Percentiles rank a stretch among this genome's conserved stretches.
Evolutionary conservation across 805 yeast species (phyloP).

Genomic region (Ogataea henricii): DNA sequence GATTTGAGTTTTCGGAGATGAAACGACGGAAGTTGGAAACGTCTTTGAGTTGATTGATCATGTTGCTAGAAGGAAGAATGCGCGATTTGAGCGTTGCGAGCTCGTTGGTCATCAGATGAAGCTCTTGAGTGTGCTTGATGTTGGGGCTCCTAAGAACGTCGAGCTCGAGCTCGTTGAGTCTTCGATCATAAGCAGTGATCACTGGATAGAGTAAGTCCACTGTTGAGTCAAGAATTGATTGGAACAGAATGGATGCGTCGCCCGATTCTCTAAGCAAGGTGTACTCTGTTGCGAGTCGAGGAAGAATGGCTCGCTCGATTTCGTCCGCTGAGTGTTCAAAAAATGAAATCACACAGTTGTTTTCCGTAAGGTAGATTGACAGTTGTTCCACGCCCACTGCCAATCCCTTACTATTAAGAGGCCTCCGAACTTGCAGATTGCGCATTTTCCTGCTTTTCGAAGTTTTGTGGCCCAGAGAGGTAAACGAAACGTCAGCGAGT

Average conservation of each 20-base stretch:
- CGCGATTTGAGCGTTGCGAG: slow-evolving; percentile 48
- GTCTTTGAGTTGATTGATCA: slow-evolving; percentile 49
- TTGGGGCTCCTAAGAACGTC: slow-evolving; percentile 53
- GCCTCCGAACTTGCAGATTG: slow-evolving; percentile 43
- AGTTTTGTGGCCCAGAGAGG: slow-evolving; percentile 13
- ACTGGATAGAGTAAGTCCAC: slow-evolving; percentile 58
- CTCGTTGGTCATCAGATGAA: slow-evolving; percentile 57
- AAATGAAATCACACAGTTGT: slow-evolving; percentile 53
- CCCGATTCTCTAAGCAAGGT: slow-evolving; percentile 52
- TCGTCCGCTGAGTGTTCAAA: slow-evolving; percentile 59
- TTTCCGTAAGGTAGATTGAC: slow-evolving; percentile 47
- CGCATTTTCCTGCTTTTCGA: slow-evolving; percentile 26
- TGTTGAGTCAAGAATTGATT: slow-evolving; percentile 54
- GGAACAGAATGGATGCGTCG: slow-evolving; percentile 54
- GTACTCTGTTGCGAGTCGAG: slow-evolving; percentile 46
- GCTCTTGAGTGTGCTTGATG: slow-evolving; percentile 50
- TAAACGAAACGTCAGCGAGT: slow-evolving; percentile 36
- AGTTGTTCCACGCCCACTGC: slow-evolving; percentile 59
- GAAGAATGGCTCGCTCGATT: slow-evolving; percentile 51
- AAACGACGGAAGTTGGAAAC: slow-evolving; percentile 31
- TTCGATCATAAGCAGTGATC: slow-evolving; percentile 49
- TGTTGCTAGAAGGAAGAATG: slow-evolving; percentile 48
- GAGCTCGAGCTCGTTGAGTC: slow-evolving; percentile 51
- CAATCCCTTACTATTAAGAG: slow-evolving; percentile 43
- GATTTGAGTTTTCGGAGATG: slow-evolving; percentile 44